Base-by-base conservation (phyloP, 139 green algal genomes). In the Chlamydomonas schloesseri region DNA sequence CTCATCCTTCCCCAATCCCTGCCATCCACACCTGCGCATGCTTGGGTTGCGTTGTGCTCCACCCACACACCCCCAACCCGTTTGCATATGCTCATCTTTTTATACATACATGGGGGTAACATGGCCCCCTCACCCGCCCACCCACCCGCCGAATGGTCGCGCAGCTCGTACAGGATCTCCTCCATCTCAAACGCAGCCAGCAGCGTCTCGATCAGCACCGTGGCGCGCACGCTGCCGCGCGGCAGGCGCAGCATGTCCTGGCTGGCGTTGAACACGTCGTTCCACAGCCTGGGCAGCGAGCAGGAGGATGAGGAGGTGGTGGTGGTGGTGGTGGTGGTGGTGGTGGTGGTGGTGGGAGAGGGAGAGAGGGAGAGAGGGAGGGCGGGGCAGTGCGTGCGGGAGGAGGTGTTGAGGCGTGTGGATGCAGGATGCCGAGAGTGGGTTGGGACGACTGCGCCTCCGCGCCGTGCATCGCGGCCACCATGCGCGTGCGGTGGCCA, bases 131-230 rank as follows among this genome's bases (percentile, higher is more conserved):
- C 42, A 50, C 14, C 47, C 42, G n/a, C 87, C 24, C 78, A 69
- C 86, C 8, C 62, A 91, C 87, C 87, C 37, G 92, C 83, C 8
- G 88, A 94, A 89, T 98, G 96, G 70, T 97, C 89, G 23, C 95
- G 88, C 82, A 98, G 95, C 93, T 98, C 96, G 47, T 93, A 98
- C 76, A 98, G 85, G 87, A 98, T 97, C 94, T 98, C 96, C 82
- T 98, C 91, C 96, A 98, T 98, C 95, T 98, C 95, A 89, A 98
- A 98, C 17, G 96, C 93, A 18, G 96, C 96, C 29, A 94, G 93
- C 73, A 98, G 91, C 69, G 96, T 98, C 94, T 98, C 96, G 74
- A 98, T 98, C 33, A 98, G 92, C 57, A 95, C 91, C 11, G 96
- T 98, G 57, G 93, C 96, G 74, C 96, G 94, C 86, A 98, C 94